Evolutionary conservation across 192 early-diverging fungal genomes (phyloP).

Genomic region (Coemansia asiatica): DNA sequence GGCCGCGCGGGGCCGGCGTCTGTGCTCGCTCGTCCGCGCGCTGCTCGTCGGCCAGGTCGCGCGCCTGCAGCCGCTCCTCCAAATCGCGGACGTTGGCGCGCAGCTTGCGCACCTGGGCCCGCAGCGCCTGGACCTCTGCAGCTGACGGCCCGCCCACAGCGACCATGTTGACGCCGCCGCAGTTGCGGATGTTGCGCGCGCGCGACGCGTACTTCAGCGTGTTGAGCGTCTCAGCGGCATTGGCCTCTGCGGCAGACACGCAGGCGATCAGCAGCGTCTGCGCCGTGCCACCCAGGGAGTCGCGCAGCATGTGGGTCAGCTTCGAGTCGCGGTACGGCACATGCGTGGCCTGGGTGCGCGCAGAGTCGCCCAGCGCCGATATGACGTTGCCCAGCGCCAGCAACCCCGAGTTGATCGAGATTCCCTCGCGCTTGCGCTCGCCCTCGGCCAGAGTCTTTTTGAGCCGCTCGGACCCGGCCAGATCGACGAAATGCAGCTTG

Average conservation of each 20-base stretch:
- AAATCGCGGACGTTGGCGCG: conserved; percentile 58
- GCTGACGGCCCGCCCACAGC: conserved; percentile 60
- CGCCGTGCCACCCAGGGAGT: conserved; percentile 92
- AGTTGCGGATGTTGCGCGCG: conserved; percentile 94
- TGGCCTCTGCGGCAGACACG: conserved; percentile 82
- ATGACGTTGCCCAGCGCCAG: conserved; percentile 98
- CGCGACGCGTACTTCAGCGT: conserved; percentile 96
- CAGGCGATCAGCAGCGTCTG: conserved; percentile 96
- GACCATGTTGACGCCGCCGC: conserved; percentile 68
- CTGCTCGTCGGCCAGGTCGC: conserved; percentile 5
- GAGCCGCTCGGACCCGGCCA: conserved; percentile 94
- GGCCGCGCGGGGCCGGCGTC: background rate
- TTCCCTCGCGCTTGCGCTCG: conserved; percentile 92
- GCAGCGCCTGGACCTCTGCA: conserved; percentile 68
- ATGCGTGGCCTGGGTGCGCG: conserved; percentile 61
- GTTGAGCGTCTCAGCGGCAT: conserved; percentile 88
- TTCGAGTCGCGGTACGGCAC: conserved; percentile 98
- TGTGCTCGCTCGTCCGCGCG: background rate
- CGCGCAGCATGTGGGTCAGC: conserved; percentile 93
- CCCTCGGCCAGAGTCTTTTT: conserved; percentile 93
- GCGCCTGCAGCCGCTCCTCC: conserved; percentile 18
- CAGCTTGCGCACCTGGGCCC: conserved; percentile 63
- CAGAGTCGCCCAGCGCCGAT: conserved; percentile 85
- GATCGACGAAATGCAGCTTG: conserved; percentile 98
- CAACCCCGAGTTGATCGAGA: conserved; percentile 94